phyloP scores from a whole-genome alignment of 495 filamentous ascomycete genomes.

The Penicillium manginii region DNA sequence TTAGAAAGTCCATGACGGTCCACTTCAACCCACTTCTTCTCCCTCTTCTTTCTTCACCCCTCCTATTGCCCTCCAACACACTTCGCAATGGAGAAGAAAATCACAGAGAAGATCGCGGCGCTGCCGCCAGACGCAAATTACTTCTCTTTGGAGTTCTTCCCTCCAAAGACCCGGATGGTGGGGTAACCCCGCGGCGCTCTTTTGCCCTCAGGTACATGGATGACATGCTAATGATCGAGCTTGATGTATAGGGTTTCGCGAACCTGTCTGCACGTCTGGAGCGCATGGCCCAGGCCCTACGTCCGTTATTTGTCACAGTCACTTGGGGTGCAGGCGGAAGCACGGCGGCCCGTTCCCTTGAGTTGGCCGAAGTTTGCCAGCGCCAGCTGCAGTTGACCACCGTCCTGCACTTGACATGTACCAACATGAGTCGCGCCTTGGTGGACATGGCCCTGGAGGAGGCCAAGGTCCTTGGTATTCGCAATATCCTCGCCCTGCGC shows the following conservation, averaged over 20 bases:
- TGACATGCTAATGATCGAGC: slow-evolving; percentile 20
- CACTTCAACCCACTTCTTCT: slow-evolving; percentile 31
- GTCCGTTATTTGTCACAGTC: slow-evolving; percentile 93
- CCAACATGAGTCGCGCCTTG: slow-evolving; percentile 88
- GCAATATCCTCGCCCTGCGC: slow-evolving; percentile 91
- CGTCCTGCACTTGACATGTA: slow-evolving; percentile 95
- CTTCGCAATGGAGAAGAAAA: slow-evolving; percentile 66
- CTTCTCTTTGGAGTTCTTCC: slow-evolving; percentile 99
- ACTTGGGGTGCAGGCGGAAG: slow-evolving; percentile 98
- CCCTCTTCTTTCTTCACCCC: slow-evolving; percentile 19
- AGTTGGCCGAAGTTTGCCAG: slow-evolving; percentile 95
- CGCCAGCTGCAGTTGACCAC: slow-evolving; percentile 89
- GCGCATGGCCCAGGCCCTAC: slow-evolving; percentile 89
- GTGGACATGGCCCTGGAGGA: slow-evolving; percentile 90
- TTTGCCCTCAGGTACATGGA: neutral
- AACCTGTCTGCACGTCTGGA: slow-evolving; percentile 92
- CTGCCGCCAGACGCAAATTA: slow-evolving; percentile 80
- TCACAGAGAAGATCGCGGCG: slow-evolving; percentile 95
- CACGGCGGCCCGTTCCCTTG: slow-evolving; percentile 85
- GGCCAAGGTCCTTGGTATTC: slow-evolving; percentile 88
- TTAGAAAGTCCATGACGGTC: slow-evolving; percentile 27
- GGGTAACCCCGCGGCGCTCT: slow-evolving; percentile 34
- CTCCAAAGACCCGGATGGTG: slow-evolving; percentile 92
- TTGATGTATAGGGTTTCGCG: slow-evolving; percentile 67
- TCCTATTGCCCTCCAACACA: slow-evolving; percentile 22